phyloP scores from a whole-genome alignment of 2,329 filamentous ascomycete species.

The Rhinocladiella mackenziei region DNA sequence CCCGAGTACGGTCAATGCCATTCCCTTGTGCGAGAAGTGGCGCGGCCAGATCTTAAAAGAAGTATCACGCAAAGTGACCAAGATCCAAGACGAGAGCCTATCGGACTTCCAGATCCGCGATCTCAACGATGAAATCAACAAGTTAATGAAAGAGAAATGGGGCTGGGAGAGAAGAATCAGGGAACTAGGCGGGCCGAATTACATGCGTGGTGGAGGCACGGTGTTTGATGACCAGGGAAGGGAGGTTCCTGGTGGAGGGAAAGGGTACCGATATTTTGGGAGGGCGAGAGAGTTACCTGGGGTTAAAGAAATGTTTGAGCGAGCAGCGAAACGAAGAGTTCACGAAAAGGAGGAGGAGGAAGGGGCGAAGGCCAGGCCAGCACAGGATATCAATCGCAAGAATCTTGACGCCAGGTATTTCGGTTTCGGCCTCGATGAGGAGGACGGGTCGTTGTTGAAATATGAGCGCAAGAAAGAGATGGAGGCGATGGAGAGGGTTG shows the following conservation, averaged over 20 bases:
- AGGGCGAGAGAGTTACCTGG: slow-evolving; percentile 84
- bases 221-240: slow-evolving; percentile 70
- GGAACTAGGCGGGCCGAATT: slow-evolving; percentile 94
- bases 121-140: slow-evolving; percentile 99
- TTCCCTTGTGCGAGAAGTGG: slow-evolving; percentile 94
- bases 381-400: slow-evolving; percentile 45
- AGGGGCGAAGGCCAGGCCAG: slow-evolving; percentile 12
- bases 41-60: slow-evolving; percentile 96
- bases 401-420: slow-evolving; percentile 93
- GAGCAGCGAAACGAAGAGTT: slow-evolving; percentile 59
- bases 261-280: slow-evolving; percentile 93
- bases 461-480: slow-evolving; percentile 83
- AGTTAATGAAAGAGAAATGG: slow-evolving; percentile 97
- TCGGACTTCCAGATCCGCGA: slow-evolving; percentile 97
- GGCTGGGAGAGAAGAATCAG: slow-evolving; percentile 98
- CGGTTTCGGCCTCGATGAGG: slow-evolving; percentile 88
- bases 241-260: slow-evolving; percentile 68
- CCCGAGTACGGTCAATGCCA: slow-evolving; percentile 79
- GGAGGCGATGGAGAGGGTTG: slow-evolving; percentile 69
- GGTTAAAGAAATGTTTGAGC: slow-evolving; percentile 93
- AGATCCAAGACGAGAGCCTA: slow-evolving; percentile 87
- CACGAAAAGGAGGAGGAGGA: slow-evolving; percentile 67
- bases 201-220: slow-evolving; percentile 71
- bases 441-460: slow-evolving; percentile 72
- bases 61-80: slow-evolving; percentile 91